Evolutionary conservation across 2,329 filamentous ascomycete species (phyloP).

Genomic region (Phaeoacremonium minimum): DNA sequence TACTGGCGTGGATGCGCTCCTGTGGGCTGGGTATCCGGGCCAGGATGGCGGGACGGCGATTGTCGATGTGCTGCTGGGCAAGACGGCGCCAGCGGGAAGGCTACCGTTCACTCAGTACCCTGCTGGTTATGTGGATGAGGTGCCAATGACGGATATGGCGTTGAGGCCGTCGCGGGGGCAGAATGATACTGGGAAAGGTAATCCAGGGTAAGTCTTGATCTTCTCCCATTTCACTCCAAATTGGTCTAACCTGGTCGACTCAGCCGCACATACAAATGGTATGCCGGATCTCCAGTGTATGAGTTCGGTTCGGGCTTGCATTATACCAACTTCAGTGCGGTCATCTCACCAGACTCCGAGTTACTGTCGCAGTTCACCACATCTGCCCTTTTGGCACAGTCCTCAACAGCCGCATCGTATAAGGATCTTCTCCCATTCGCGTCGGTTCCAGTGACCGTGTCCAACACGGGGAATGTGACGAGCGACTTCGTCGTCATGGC

Average conservation of each 20-base stretch:
- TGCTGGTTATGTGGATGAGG: constrained; percentile 39
- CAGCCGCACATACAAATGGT: constrained; percentile 57
- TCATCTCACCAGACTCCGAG: no score
- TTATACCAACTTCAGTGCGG: constrained; percentile 48
- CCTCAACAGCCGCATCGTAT: no score
- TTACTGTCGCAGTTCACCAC: no score
- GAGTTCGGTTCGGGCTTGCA: constrained; percentile 54
- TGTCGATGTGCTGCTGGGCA: constrained; percentile 48
- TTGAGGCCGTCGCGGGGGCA: constrained; percentile 43
- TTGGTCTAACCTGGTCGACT: constrained; percentile 37
- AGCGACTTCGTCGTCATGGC: constrained; percentile 50
- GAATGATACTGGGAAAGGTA: no score
- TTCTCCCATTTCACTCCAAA: no score
- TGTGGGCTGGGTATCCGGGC: constrained; percentile 58
- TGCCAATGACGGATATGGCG: constrained; percentile 52
- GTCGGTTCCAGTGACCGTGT: constrained; percentile 34
- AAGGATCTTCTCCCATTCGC: constrained; percentile 37
- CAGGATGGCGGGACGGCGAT: constrained; percentile 54
- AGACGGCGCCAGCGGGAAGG: constrained; percentile 44
- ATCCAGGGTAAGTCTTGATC: no score
- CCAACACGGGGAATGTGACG: constrained; percentile 37
- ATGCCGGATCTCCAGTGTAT: constrained; percentile 40
- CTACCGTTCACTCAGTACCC: constrained; percentile 54
- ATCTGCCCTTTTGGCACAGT: no score
- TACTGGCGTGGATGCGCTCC: constrained; percentile 40